A percentile compares a stretch with the other conserved stretches of the same genome.
These are phyloP conservation scores for Mrakia frigida DNA, from an alignment of 768 basidiomycete species.

Conservation along the genomic window DNA sequence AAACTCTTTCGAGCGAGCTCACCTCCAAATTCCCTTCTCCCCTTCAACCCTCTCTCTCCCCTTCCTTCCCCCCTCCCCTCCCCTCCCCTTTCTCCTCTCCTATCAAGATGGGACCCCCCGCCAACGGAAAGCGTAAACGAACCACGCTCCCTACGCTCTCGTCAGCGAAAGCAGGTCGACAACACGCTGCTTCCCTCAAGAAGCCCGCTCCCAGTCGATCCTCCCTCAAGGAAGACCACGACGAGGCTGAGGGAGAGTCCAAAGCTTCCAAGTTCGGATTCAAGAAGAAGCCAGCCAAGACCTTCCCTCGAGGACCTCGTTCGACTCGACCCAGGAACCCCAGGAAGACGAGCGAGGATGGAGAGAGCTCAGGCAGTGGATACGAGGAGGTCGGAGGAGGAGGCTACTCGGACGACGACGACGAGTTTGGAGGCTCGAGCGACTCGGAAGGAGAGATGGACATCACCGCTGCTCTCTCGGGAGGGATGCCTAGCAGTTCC, in stretches of 20 bases:
- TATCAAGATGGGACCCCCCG: conserved; percentile 8
- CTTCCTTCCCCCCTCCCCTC: not conserved
- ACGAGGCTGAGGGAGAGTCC: not conserved
- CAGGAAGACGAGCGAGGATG: conserved; percentile 22
- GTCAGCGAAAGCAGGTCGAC: conserved; percentile 15
- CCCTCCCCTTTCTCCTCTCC: not conserved
- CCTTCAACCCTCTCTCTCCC: not conserved
- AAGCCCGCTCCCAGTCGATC: conserved; percentile 2
- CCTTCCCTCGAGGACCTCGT: conserved; percentile 5
- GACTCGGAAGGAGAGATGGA: conserved; percentile 27
- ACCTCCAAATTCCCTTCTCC: not conserved
- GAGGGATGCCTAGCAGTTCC: conserved; percentile 16
- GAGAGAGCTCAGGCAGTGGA: conserved; percentile 28
- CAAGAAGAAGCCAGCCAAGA: conserved; percentile 14
- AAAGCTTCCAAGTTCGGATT: conserved; percentile 20
- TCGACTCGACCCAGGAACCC: conserved; percentile 15
- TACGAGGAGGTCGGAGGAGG: conserved; percentile 32
- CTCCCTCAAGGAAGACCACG: conserved; percentile 1
- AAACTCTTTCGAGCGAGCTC: not conserved
- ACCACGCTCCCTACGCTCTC: conserved; percentile 23
- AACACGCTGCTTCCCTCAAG: conserved; percentile 12
- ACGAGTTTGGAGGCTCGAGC: conserved; percentile 16
- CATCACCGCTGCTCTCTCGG: conserved; percentile 30
- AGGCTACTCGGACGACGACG: conserved; percentile 18
- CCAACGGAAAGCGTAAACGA: conserved; percentile 25